phyloP scores from a whole-genome alignment of 2,329 filamentous ascomycete genomes.

The Fusarium paranaense region DNA sequence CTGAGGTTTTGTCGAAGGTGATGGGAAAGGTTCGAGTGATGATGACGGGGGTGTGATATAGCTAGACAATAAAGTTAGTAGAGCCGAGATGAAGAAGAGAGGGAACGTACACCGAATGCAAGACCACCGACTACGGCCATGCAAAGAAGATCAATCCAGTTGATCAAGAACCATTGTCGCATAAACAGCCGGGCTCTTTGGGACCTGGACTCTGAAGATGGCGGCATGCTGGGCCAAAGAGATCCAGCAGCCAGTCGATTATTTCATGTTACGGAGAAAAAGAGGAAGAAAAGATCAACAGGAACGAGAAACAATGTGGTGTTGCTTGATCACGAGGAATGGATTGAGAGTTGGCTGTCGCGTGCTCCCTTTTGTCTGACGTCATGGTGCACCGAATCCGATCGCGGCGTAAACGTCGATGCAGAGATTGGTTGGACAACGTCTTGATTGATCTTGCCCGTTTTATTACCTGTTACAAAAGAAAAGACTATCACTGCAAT shows the following conservation, averaged over 20 bases:
- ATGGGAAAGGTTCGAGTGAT: slow-evolving; percentile 71
- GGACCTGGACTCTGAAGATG: slow-evolving; percentile 14
- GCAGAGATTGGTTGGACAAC: not conserved
- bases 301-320: not conserved
- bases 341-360: not conserved
- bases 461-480: not conserved
- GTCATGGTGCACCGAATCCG: slow-evolving; percentile 1
- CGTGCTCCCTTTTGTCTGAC: not conserved
- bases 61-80: slow-evolving; percentile 46
- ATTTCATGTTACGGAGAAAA: not conserved
- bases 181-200: slow-evolving; percentile 38
- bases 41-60: slow-evolving; percentile 66
- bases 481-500: not conserved
- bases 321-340: slow-evolving; percentile 3
- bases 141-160: slow-evolving; percentile 69
- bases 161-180: slow-evolving; percentile 66
- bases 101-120: slow-evolving; percentile 45
- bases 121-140: slow-evolving; percentile 63
- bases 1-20: slow-evolving; percentile 62
- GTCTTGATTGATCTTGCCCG: not conserved
- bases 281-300: not conserved
- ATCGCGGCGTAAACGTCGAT: slow-evolving; percentile 1
- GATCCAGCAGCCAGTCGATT: not conserved
- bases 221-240: slow-evolving; percentile 31
- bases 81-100: fast-evolving